Evolutionary conservation across 2,329 filamentous ascomycete species (phyloP).

Genomic region (Botrytis tulipae): DNA sequence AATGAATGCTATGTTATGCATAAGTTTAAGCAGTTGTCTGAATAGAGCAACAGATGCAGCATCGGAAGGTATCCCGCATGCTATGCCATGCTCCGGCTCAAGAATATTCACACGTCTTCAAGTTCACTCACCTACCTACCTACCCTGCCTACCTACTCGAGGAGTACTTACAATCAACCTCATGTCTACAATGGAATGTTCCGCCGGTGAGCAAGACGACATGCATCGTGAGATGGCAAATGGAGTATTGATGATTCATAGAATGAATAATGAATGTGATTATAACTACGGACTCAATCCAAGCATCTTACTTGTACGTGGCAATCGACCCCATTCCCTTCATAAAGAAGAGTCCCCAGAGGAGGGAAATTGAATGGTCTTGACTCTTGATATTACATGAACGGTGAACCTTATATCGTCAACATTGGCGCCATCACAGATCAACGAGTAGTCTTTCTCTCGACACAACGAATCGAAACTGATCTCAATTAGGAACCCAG

Average conservation of each 20-base stretch:
- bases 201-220: constrained; percentile 13
- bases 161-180: no score
- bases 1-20: constrained; percentile 5
- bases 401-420: neutral
- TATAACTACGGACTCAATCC: neutral
- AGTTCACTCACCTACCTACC: no score
- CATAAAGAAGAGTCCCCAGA: neutral
- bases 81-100: neutral
- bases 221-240: constrained; percentile 20
- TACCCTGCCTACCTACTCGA: no score
- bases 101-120: neutral
- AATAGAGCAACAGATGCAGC: neutral
- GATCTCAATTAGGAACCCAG: neutral
- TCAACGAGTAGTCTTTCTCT: neutral
- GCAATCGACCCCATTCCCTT: neutral
- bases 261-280: neutral
- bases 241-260: neutral
- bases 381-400: neutral
- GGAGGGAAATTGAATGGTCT: neutral
- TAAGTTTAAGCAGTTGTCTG: neutral
- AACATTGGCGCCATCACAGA: neutral
- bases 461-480: neutral
- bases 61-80: neutral
- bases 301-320: neutral
- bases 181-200: neutral